Evolutionary conservation across 257 asterid species (phyloP), one percentile per base, ranked within the genome.

Genomic region (Avicennia marina): DNA sequence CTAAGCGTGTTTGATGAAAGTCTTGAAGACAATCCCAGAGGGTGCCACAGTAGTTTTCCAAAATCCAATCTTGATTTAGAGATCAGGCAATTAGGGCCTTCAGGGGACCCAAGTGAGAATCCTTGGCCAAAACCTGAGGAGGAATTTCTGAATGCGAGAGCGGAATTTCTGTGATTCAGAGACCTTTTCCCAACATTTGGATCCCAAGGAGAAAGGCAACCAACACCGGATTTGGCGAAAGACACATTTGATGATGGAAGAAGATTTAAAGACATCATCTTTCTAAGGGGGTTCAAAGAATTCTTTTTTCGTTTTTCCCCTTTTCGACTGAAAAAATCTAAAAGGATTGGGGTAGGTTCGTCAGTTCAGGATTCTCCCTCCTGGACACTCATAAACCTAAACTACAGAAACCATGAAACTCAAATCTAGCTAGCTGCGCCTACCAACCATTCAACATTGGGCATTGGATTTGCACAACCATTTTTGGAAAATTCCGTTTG

Each of bases 201-300:
- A 64, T 74, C 65, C 56, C 60, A 46, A 62, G 62, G 58, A 22
- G 80, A 63, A 64, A 76, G 59, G 36, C 40, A 58, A 26, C 52
- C 46, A 51, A 60, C 51, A 29, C 8, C 58, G 75, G 83, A 53
- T 62, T 79, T 82, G 74, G 68, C 73, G 87, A 82, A 32, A 56
- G 76, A 36, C 83, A 75, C 62, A 54, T 65, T 75, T 54, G 94
- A 77, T 68, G 89, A 67, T 11, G 96, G 83, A 46, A 82, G 77
- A 67, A 80, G 79, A 74, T 77, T 90, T 47, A 77, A 65, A 64
- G 90, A 75, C 1, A 78, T 81, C 98, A 90, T 89, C 71, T 22
- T 22, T 58, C 3, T 29, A 18, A 4, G 9, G 60, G 22, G 32
- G 15, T 18, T 56, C 49, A 56, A 7, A 36, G 10, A 8, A 17